phyloP scores from a whole-genome alignment of 176 grass and related monocot species.

The Typha latifolia region DNA sequence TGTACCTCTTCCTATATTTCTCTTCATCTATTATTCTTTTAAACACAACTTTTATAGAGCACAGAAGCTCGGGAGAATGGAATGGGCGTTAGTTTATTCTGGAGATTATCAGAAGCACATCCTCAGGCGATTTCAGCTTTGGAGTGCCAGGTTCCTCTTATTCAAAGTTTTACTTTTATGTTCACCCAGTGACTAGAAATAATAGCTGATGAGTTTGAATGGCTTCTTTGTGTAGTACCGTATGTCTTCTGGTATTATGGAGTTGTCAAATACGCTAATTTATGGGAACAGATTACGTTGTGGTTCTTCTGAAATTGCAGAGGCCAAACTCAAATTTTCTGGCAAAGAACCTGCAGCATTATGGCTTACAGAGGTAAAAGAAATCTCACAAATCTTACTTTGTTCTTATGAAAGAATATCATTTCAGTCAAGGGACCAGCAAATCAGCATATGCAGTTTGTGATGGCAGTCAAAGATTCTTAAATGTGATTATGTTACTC shows the following conservation, averaged over 20 bases:
- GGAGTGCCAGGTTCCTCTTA: conserved; percentile 55
- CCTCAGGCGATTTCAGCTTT: conserved; percentile 90
- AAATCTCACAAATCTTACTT: conserved; percentile 1
- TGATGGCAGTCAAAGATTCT: too few relatives aligned
- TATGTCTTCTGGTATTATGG: conserved; percentile 97
- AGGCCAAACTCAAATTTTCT: conserved; percentile 67
- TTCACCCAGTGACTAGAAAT: neutral
- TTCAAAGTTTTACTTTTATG: neutral
- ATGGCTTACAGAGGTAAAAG: conserved; percentile 68
- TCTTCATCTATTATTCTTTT: conserved; percentile 8
- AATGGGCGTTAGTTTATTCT: conserved; percentile 93
- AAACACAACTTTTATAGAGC: conserved; percentile 34
- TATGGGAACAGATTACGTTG: conserved; percentile 75
- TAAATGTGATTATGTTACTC: too few relatives aligned
- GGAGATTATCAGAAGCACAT: conserved; percentile 93
- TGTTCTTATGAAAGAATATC: neutral
- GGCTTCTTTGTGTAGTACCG: conserved; percentile 53
- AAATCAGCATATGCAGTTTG: too few relatives aligned
- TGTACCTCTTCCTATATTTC: neutral
- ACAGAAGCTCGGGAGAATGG: conserved; percentile 84
- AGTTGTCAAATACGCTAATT: conserved; percentile 80
- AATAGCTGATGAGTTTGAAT: conserved; percentile 1
- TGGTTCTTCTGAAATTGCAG: conserved; percentile 73
- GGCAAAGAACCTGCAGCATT: conserved; percentile 29
- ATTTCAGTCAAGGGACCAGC: too few relatives aligned